Base-by-base conservation (phyloP, 768 basidiomycete species). In the Trametes meyenii region DNA sequence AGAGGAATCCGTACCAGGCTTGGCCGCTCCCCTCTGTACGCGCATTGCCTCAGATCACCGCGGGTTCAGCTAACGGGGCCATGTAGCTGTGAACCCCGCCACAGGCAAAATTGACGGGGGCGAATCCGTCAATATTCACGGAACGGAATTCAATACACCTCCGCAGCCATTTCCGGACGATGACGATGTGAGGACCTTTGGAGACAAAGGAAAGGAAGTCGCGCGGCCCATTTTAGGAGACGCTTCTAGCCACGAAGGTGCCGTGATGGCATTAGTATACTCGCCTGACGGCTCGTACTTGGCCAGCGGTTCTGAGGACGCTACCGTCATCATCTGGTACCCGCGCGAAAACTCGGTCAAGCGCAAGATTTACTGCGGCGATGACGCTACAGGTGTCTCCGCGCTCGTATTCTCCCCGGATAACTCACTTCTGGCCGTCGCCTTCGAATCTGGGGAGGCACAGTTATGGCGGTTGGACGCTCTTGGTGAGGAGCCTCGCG, bases 211-310 rank as follows among this genome's bases (percentile, higher is more conserved):
- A n/a, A 38, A 51, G 38, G 35, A 51, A 19, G n/a, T 8, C n/a
- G 8, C 23, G 7, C 11, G 17, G 6, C 35, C 13, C 16, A 24
- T 48, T 11, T 1, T 14, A 5, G 19, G 19, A 14, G 55, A 23
- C 6, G 44, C 17, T 23, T 0, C 4, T 11, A n/a, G 23, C 8
- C 63, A 62, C 53, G 49, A 50, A 21, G 56, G 63, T n/a, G 48
- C 49, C 12, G 59, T 62, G 46, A 78, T 75, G 1, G 72, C 72
- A 38, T 75, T 80, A 52, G 69, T 72, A 58, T 76, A 79, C 61
- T 78, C 77, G 3, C 77, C 77, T 26, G 76, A 80, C 64, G 63
- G 65, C 19, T 14, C 21, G 2, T 46, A 52, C 36, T 58, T 68
- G 33, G 65, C 59, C 1, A 55, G 52, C 7, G 62, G 65, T 14